phyloP scores from a whole-genome alignment of 2,329 filamentous ascomycete genomes.

The Paecilomyces fulvus region DNA sequence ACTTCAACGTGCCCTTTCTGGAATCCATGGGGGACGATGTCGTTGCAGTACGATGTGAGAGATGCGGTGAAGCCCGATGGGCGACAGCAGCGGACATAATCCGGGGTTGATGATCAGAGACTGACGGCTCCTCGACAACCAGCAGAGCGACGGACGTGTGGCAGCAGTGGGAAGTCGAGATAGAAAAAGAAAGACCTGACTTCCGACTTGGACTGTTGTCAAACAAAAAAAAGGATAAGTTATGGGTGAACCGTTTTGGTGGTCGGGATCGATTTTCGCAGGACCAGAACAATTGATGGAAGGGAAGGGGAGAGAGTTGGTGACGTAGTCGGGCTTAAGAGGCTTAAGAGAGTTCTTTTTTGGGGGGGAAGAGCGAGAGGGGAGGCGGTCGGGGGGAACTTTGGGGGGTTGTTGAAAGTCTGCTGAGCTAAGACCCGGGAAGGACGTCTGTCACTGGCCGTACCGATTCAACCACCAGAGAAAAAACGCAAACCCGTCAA shows the following conservation, averaged over 20 bases:
- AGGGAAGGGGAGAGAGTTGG: conserved; percentile 5
- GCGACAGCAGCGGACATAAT: conserved; percentile 35
- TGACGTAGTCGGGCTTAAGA: conserved; percentile 30
- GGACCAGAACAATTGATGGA: neutral
- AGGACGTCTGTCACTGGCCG: neutral
- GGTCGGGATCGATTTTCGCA: neutral
- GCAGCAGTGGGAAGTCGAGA: conserved; percentile 1
- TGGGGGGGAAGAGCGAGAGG: conserved; percentile 17
- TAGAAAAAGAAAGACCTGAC: neutral
- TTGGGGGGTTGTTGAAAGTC: neutral
- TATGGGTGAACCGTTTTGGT: neutral
- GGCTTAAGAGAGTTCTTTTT: conserved; percentile 16
- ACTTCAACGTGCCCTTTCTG: conserved; percentile 30
- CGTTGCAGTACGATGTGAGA: conserved; percentile 19
- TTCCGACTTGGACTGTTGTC: neutral
- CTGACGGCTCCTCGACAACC: neutral
- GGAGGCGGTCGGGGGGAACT: conserved; percentile 7
- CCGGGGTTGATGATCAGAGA: conserved; percentile 4
- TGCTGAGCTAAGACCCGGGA: neutral
- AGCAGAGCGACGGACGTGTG: conserved; percentile 7
- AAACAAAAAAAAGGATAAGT: too few relatives aligned
- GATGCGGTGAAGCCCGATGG: conserved; percentile 24
- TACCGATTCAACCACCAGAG: neutral
- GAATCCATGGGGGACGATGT: conserved; percentile 36
- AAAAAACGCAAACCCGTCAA: too few relatives aligned